phyloP scores from a whole-genome alignment of 345 rosid genomes.

The Crucihimalaya himalaica region DNA sequence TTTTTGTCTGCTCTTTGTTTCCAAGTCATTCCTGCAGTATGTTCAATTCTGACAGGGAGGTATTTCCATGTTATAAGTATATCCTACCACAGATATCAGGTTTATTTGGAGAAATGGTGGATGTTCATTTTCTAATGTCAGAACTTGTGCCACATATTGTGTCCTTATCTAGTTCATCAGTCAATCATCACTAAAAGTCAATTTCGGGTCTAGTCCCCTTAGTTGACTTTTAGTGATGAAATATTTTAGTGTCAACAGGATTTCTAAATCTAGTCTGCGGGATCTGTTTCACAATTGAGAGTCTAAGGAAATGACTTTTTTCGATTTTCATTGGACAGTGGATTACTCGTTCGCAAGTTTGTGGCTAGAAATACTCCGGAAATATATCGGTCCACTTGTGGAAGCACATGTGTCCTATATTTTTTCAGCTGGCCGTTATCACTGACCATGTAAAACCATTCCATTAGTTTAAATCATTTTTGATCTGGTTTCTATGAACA shows the following conservation, averaged over 20 bases:
- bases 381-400: background rate
- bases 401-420: background rate
- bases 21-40: background rate
- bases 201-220: background rate
- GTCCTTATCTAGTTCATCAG: too few relatives aligned
- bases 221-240: constrained; percentile 9
- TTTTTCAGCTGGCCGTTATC: background rate
- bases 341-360: background rate
- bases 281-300: background rate
- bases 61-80: background rate
- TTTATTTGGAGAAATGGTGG: background rate
- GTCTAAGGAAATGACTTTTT: background rate
- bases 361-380: background rate
- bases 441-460: background rate
- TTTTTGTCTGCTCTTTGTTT: background rate
- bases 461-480: background rate
- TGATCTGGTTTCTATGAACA: background rate
- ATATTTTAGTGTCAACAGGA: background rate
- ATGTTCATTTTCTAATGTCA: background rate
- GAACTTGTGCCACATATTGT: background rate
- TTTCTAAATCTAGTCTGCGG: background rate
- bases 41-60: background rate
- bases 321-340: background rate
- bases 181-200: background rate
- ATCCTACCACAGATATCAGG: background rate